Evolutionary conservation across 2,329 filamentous ascomycete genomes (phyloP).

Genomic region (Pseudopithomyces chartarum): DNA sequence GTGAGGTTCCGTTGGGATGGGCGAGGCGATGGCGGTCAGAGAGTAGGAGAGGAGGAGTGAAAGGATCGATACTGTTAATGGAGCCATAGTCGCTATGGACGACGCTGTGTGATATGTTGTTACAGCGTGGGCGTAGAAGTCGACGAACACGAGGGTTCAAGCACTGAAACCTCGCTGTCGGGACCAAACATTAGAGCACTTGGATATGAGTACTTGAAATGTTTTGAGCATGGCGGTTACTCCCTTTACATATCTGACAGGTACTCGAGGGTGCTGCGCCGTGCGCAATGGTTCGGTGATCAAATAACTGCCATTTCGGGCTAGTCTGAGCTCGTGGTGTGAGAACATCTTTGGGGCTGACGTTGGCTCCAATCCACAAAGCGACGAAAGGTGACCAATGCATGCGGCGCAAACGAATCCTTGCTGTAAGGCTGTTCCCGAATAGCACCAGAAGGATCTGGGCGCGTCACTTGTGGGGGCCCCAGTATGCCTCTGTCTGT

Average conservation of each 20-base stretch:
- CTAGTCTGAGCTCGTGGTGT: not conserved
- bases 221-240: not conserved
- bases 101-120: not conserved
- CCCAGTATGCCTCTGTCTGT: not conserved
- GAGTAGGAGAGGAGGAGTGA: conserved; percentile 1
- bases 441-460: not conserved
- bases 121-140: not conserved
- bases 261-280: conserved; percentile 3
- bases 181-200: not conserved
- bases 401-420: not conserved
- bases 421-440: not conserved
- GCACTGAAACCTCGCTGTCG: not conserved
- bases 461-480: not conserved
- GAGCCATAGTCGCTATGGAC: not conserved
- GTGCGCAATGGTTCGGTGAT: conserved; percentile 5
- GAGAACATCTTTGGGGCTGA: conserved; percentile 10
- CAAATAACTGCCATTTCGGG: not conserved
- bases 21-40: conserved; percentile 1
- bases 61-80: not conserved
- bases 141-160: not conserved
- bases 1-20: not conserved
- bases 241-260: not conserved
- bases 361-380: conserved; percentile 4
- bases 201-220: not conserved
- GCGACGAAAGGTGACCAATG: conserved; percentile 3